Conservation (phyloP, 78 protist genomes). For the Cavenderia fasciculata region DNA sequence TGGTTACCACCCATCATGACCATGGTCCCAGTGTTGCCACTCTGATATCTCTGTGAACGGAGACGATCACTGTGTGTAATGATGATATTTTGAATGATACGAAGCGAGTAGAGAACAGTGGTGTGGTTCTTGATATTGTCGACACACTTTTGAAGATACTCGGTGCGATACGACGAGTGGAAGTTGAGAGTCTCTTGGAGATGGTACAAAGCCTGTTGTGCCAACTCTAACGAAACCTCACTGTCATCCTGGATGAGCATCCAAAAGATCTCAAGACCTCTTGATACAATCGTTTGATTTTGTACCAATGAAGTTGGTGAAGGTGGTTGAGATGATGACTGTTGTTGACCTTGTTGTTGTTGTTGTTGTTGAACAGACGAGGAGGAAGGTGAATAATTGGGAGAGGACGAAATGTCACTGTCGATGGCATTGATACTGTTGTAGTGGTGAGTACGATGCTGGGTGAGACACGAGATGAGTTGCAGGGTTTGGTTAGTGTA, state of each 20-base stretch:
- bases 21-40: background rate
- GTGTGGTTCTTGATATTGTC: conserved; percentile 9
- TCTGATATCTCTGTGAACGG: background rate
- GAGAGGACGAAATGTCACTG: background rate
- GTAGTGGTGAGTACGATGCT: background rate
- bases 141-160: conserved; percentile 29
- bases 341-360: background rate
- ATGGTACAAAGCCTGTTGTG: background rate
- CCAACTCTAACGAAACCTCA: background rate
- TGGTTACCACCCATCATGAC: too few relatives aligned
- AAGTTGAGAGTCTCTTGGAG: conserved; percentile 25
- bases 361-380: background rate
- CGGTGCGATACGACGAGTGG: background rate
- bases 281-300: background rate
- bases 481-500: conserved; percentile 58
- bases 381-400: background rate
- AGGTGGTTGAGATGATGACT: background rate
- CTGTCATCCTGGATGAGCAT: conserved; percentile 29
- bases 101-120: conserved; percentile 25
- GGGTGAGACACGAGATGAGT: conserved; percentile 22
- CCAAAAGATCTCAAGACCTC: conserved; percentile 41
- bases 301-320: background rate
- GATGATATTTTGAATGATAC: conserved; percentile 19
- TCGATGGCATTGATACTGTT: background rate
- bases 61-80: background rate